Percentiles rank a stretch among this genome's conserved stretches.
Evolutionary conservation across 441 rosid genomes (phyloP).

Genomic region (Raphanus hybrid): DNA sequence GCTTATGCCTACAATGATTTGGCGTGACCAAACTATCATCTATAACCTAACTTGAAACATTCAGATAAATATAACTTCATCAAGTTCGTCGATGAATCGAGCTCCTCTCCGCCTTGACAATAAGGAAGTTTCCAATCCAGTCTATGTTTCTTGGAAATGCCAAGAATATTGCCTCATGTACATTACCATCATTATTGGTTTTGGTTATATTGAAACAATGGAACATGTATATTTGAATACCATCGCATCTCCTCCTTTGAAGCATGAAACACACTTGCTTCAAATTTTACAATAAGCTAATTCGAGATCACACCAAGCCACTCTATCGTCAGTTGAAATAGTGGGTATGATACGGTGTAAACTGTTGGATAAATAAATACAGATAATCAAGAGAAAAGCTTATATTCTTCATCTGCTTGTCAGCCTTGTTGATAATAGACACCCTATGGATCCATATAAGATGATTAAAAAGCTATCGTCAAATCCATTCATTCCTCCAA

Average conservation of each 20-base stretch:
- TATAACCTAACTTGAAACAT: neutral
- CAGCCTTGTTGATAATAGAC: too few species aligned
- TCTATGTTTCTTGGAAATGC: neutral
- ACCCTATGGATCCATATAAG: too few species aligned
- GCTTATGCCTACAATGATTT: neutral
- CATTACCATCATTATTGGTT: neutral
- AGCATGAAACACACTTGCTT: neutral
- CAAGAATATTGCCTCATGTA: neutral
- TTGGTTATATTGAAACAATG: neutral
- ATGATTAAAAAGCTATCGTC: too few species aligned
- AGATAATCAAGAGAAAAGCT: neutral
- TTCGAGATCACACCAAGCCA: neutral
- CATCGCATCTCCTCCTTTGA: neutral
- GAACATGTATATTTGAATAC: neutral
- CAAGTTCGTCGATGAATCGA: neutral
- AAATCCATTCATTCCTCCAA: too few species aligned
- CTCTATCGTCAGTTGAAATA: neutral
- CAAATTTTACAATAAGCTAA: neutral
- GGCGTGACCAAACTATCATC: constrained; percentile 1
- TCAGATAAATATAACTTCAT: neutral
- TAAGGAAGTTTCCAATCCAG: neutral
- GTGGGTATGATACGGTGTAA: neutral
- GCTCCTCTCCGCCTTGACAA: constrained; percentile 3
- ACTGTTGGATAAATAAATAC: neutral
- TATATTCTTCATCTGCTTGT: too few species aligned